A percentile compares a stretch with the other conserved stretches of the same genome.
These are phyloP conservation scores for Crataegus laevigata DNA, from an alignment of 306 rosid species.

Conservation along the genomic window DNA sequence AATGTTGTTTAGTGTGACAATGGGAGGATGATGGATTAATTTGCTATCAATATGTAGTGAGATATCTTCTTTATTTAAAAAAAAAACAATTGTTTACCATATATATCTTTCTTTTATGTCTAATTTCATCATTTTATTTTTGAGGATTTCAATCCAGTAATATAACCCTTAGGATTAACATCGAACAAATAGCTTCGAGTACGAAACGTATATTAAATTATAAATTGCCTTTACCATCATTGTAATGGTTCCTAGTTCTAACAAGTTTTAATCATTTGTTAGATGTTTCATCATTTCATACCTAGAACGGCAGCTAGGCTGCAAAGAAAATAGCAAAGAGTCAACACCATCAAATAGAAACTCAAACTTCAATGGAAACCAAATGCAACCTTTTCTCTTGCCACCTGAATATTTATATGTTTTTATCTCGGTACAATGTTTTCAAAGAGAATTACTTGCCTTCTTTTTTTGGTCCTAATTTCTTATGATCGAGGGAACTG, in stretches of 20 bases:
- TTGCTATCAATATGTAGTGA: not conserved
- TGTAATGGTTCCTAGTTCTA: not conserved
- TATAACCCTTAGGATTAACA: not conserved
- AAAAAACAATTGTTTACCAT: not conserved
- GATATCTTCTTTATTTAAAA: not conserved
- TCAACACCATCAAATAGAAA: not conserved
- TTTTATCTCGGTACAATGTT: not conserved
- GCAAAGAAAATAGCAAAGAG: slow-evolving; percentile 6
- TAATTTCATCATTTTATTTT: not conserved
- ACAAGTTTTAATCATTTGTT: not conserved
- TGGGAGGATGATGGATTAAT: too few relatives aligned
- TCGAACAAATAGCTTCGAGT: not conserved
- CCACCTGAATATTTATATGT: not conserved
- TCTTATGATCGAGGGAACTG: not conserved
- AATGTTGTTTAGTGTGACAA: too few relatives aligned
- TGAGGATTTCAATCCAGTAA: not conserved
- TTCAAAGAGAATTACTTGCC: not conserved
- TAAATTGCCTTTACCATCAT: not conserved
- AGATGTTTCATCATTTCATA: slow-evolving; percentile 24
- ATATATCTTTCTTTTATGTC: not conserved
- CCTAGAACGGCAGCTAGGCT: slow-evolving; percentile 20
- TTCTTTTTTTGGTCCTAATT: not conserved
- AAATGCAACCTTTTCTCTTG: not conserved
- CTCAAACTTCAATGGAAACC: not conserved
- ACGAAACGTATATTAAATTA: not conserved